A percentile compares a stretch with the other conserved stretches of the same genome.
Evolutionary conservation across 495 filamentous ascomycete species (phyloP).

Genomic region (Xylaria castorea): DNA sequence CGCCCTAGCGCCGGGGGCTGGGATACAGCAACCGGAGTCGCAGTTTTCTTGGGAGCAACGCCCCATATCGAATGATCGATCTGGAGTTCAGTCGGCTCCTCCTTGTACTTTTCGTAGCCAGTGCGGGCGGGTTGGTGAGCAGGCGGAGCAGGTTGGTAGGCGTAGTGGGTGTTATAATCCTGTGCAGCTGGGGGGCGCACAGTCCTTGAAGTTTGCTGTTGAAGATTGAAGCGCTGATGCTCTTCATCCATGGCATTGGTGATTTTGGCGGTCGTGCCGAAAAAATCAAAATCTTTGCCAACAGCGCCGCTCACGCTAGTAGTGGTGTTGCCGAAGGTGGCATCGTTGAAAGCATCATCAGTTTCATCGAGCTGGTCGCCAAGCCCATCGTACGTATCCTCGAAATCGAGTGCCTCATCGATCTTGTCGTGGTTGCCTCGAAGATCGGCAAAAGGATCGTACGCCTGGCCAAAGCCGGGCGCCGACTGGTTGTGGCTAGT

Average conservation of each 20-base stretch:
- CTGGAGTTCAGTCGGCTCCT: constrained; percentile 79
- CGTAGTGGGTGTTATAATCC: constrained; percentile 44
- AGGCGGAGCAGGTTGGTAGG: constrained; percentile 44
- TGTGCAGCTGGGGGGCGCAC: constrained; percentile 35
- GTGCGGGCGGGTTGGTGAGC: constrained; percentile 66
- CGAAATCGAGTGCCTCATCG: constrained; percentile 87
- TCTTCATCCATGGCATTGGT: constrained; percentile 86
- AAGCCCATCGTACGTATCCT: constrained; percentile 97
- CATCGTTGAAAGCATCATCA: constrained; percentile 95
- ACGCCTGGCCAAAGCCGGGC: constrained; percentile 80
- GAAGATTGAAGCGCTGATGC: constrained; percentile 77
- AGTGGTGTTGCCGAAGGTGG: constrained; percentile 80
- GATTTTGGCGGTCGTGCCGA: constrained; percentile 86
- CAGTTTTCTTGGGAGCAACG: constrained; percentile 66
- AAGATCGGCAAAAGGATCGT: constrained; percentile 89
- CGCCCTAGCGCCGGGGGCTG: constrained; percentile 52
- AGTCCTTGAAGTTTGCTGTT: constrained; percentile 59
- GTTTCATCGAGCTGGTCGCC: constrained; percentile 91
- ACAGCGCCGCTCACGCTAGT: constrained; percentile 50
- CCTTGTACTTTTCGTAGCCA: constrained; percentile 89
- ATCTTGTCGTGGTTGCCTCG: constrained; percentile 71
- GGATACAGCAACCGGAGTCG: constrained; percentile 41
- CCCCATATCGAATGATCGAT: constrained; percentile 95
- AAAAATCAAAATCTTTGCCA: constrained; percentile 97
- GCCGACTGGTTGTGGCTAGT: constrained; percentile 62